These are phyloP conservation scores for Fusarium nanum DNA, from an alignment of 2,329 filamentous ascomycete species.

Conservation along the genomic window DNA sequence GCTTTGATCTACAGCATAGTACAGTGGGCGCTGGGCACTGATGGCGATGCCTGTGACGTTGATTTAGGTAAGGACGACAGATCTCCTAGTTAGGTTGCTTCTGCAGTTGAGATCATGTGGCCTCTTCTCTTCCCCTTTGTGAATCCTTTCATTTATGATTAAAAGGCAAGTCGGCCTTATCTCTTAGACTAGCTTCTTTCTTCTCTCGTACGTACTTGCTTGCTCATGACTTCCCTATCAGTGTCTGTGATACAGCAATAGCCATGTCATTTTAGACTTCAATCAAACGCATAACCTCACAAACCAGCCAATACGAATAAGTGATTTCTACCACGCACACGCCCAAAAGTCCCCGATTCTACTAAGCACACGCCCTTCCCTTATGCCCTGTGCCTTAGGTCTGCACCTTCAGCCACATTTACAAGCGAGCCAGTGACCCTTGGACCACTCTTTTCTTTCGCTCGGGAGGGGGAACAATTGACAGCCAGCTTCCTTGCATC, in stretches of 20 bases:
- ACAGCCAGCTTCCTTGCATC: constrained; percentile 40
- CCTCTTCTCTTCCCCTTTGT: constrained; percentile 12
- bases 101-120: constrained; percentile 33
- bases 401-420: constrained; percentile 11
- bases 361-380: constrained; percentile 40
- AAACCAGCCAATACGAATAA: constrained; percentile 33
- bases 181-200: neutral
- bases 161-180: constrained; percentile 9
- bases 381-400: constrained; percentile 9
- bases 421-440: constrained; percentile 34
- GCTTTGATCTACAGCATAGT: neutral
- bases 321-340: constrained; percentile 23
- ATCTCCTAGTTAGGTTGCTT: neutral
- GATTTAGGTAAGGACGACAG: constrained; percentile 5
- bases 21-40: constrained; percentile 8
- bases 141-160: constrained; percentile 10
- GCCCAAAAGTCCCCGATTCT: constrained; percentile 32
- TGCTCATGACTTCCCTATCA: constrained; percentile 1
- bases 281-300: constrained; percentile 23
- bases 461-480: constrained; percentile 36
- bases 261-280: constrained; percentile 29
- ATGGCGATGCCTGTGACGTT: constrained; percentile 28
- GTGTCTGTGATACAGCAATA: neutral
- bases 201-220: neutral
- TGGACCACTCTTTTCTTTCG: constrained; percentile 35